Evolutionary conservation across 2,329 filamentous ascomycete genomes (phyloP).

Genomic region (Aureobasidium sp.): DNA sequence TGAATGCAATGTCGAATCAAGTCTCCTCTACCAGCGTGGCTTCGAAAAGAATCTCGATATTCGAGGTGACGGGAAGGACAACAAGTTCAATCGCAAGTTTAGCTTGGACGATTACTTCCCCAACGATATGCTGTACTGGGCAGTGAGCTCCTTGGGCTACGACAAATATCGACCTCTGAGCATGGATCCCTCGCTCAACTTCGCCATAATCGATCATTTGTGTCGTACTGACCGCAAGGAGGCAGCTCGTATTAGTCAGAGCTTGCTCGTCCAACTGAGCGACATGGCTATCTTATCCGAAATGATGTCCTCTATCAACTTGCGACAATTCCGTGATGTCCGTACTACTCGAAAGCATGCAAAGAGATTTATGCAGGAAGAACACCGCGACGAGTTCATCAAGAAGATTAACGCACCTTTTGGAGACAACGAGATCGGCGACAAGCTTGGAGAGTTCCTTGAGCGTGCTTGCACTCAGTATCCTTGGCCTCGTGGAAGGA

Average conservation of each 20-base stretch:
- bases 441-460: not conserved
- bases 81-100: not conserved
- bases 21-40: not conserved
- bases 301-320: too few relatives aligned
- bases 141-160: not conserved
- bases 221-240: not conserved
- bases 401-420: too few relatives aligned
- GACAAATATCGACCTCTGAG: not conserved
- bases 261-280: not conserved
- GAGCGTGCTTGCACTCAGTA: not conserved
- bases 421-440: not conserved
- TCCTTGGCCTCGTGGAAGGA: too few relatives aligned
- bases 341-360: too few relatives aligned
- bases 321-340: too few relatives aligned
- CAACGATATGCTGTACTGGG: not conserved
- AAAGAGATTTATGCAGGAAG: too few relatives aligned
- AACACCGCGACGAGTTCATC: too few relatives aligned
- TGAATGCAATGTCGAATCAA: not conserved
- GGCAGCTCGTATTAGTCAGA: not conserved
- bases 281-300: not conserved
- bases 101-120: not conserved
- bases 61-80: not conserved
- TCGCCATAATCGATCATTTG: not conserved
- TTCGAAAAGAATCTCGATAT: slow-evolving; percentile 2
- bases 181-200: slow-evolving; percentile 6